A percentile compares a stretch with the other conserved stretches of the same genome.
Evolutionary conservation across 306 rosid species (phyloP).

Genomic region (Quercus variabilis): DNA sequence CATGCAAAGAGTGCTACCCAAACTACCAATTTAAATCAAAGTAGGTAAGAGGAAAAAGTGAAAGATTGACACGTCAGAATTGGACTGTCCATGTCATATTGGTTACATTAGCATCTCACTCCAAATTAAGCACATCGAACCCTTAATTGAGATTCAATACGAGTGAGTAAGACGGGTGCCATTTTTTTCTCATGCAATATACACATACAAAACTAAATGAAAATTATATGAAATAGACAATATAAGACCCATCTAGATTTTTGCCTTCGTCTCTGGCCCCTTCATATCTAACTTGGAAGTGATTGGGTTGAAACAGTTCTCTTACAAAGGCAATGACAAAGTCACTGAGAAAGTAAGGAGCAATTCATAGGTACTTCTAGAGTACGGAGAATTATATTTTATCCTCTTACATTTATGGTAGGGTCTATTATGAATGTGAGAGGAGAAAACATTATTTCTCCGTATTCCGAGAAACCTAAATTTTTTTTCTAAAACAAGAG

Average conservation of each 20-base stretch:
- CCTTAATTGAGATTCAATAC: too few relatives aligned
- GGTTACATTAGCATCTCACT: not conserved
- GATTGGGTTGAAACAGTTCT: not conserved
- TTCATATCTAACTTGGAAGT: not conserved
- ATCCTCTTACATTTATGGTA: too few relatives aligned
- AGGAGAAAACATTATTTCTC: too few relatives aligned
- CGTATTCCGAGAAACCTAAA: too few relatives aligned
- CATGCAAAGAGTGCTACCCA: not conserved
- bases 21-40: not conserved
- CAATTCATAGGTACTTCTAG: accelerated
- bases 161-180: too few relatives aligned
- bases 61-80: not conserved
- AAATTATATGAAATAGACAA: too few relatives aligned
- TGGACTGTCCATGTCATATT: not conserved
- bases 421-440: too few relatives aligned
- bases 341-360: not conserved
- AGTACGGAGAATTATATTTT: accelerated
- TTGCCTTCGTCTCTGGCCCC: too few relatives aligned
- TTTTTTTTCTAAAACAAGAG: too few relatives aligned
- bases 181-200: too few relatives aligned
- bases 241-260: too few relatives aligned
- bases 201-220: too few relatives aligned
- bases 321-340: not conserved
- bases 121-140: not conserved
- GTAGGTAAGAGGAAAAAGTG: not conserved